These are phyloP conservation scores for Hyaloperonospora arabidopsidis DNA, from an alignment of 352 stramenopile genomes.

Conservation along the genomic window DNA sequence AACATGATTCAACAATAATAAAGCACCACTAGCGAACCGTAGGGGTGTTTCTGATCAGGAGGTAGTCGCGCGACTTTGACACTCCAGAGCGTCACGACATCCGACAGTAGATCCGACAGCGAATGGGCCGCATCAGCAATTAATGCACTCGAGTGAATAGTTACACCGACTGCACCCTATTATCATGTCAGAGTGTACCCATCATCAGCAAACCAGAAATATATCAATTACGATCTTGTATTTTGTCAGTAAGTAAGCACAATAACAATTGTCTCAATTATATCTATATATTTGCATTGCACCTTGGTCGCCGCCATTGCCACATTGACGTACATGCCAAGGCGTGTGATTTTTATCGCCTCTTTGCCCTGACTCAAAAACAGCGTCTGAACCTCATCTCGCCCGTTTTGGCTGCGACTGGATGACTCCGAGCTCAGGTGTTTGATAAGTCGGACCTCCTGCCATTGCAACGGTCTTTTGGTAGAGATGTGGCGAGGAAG, in stretches of 20 bases:
- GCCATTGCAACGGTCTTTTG: no score
- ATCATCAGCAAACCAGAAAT: no score
- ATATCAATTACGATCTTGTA: no score
- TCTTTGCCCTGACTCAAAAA: slow-evolving; percentile 33
- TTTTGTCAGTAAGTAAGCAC: no score
- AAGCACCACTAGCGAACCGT: slow-evolving; percentile 30
- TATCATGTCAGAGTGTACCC: background rate
- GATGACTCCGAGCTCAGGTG: no score
- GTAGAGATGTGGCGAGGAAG: no score
- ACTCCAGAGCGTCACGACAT: slow-evolving; percentile 95
- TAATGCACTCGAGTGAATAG: slow-evolving; percentile 86
- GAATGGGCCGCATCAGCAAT: slow-evolving; percentile 95
- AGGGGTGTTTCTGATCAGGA: slow-evolving; percentile 89
- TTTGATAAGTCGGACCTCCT: no score
- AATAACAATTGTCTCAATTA: no score
- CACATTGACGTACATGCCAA: slow-evolving; percentile 91
- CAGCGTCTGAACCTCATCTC: no score
- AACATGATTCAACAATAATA: no score
- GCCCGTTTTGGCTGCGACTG: no score
- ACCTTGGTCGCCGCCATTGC: slow-evolving; percentile 87
- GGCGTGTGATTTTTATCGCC: slow-evolving; percentile 84
- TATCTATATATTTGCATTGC: background rate
- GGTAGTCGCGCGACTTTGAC: slow-evolving; percentile 88
- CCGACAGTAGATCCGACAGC: slow-evolving; percentile 91
- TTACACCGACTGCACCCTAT: slow-evolving; percentile 62